Percentiles rank a stretch among this genome's conserved stretches.
Evolutionary conservation across 2,329 filamentous ascomycete species (phyloP).

Genomic region (Blastomyces emzantsi): DNA sequence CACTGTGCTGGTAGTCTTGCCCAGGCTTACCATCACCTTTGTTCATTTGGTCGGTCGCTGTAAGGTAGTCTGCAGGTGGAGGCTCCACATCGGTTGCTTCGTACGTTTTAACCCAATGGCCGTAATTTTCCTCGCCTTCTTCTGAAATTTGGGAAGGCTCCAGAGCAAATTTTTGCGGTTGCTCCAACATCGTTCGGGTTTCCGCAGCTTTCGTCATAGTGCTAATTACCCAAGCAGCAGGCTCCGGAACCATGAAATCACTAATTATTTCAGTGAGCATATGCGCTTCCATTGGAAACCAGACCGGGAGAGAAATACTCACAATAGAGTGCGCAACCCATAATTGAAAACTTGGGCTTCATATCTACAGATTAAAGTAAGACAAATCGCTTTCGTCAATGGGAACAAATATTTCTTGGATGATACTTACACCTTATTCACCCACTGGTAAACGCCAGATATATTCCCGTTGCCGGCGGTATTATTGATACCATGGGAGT

Average conservation of each 20-base stretch:
- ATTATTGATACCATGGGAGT: neutral
- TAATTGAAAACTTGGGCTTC: neutral
- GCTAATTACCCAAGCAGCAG: neutral
- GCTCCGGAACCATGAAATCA: constrained; percentile 1
- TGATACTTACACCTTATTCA: constrained; percentile 1
- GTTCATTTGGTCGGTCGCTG: neutral
- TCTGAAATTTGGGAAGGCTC: neutral
- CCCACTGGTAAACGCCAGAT: neutral
- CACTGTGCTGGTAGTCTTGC: neutral
- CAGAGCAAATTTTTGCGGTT: neutral
- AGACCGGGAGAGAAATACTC: neutral
- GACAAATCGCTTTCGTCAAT: neutral
- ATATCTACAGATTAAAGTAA: neutral
- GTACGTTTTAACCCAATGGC: neutral
- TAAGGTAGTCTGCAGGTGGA: neutral
- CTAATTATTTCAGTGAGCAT: neutral
- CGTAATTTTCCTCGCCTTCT: neutral
- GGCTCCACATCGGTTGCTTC: neutral
- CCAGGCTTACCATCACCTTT: neutral
- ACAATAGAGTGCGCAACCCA: neutral
- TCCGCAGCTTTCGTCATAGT: neutral
- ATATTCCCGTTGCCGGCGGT: neutral
- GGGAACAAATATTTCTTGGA: neutral
- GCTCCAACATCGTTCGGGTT: neutral
- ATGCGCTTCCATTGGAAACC: neutral